phyloP scores from a whole-genome alignment of 768 basidiomycete genomes.

The Russula sp. region DNA sequence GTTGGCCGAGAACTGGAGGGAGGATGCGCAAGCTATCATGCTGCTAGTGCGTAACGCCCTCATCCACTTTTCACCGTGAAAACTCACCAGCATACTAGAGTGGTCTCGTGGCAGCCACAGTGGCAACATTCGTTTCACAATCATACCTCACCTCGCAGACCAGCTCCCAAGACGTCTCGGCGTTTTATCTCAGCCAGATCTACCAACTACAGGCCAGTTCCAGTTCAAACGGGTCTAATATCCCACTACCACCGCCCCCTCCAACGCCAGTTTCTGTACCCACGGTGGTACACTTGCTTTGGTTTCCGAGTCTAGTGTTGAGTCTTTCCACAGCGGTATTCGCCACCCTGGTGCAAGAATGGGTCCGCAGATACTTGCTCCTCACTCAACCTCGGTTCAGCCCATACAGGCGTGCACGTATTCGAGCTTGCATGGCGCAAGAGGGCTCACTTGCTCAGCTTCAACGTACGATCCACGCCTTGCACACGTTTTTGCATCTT shows the following conservation, averaged over 20 bases:
- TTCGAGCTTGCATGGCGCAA: slow-evolving; percentile 10
- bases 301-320: slow-evolving; percentile 13
- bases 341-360: slow-evolving; percentile 15
- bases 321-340: background rate
- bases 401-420: slow-evolving; percentile 4
- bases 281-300: background rate
- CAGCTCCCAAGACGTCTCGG: slow-evolving; percentile 14
- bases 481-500: slow-evolving; percentile 1
- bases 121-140: slow-evolving; percentile 3
- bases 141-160: slow-evolving; percentile 9
- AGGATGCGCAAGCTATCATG: slow-evolving; percentile 12
- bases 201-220: slow-evolving; percentile 1
- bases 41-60: background rate
- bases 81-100: background rate
- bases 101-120: slow-evolving; percentile 12
- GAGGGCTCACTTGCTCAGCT: background rate
- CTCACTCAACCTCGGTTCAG: background rate
- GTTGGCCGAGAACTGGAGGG: slow-evolving; percentile 16
- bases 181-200: slow-evolving; percentile 11
- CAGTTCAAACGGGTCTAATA: background rate
- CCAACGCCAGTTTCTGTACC: background rate
- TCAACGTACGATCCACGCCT: slow-evolving; percentile 1
- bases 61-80: too few relatives aligned
- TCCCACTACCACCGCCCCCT: background rate
- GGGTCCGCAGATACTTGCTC: slow-evolving; percentile 7